Percentiles rank a stretch among this genome's conserved stretches.
Evolutionary conservation across 495 filamentous ascomycete species (phyloP).

Genomic region (Aspergillus sclerotiicarbonarius): DNA sequence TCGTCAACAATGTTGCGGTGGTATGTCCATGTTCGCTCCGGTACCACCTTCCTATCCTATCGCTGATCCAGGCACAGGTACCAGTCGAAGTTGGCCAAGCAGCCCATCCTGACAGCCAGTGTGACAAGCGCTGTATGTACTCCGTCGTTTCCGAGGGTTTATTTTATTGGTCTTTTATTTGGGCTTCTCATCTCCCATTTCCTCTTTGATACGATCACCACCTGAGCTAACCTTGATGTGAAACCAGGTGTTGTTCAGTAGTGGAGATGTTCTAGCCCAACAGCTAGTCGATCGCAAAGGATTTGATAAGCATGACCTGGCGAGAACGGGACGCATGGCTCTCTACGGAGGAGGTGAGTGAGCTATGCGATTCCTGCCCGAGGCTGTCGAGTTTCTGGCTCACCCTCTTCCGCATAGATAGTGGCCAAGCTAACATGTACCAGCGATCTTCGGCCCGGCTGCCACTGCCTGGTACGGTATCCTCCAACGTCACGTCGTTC

Average conservation of each 20-base stretch:
- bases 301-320: conserved; percentile 72
- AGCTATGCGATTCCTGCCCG: not conserved
- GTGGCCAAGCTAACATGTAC: conserved; percentile 11
- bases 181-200: not conserved
- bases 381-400: not conserved
- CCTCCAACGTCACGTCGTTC: conserved; percentile 65
- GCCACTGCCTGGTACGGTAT: conserved; percentile 88
- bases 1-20: conserved; percentile 43
- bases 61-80: conserved; percentile 66
- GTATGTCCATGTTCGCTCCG: conserved; percentile 20
- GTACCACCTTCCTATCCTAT: conserved; percentile 4
- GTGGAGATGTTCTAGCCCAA: conserved; percentile 90
- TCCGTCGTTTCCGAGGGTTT: conserved; percentile 1
- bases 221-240: not conserved
- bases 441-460: conserved; percentile 86
- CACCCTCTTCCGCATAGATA: too few relatives aligned
- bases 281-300: conserved; percentile 86
- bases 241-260: conserved; percentile 75
- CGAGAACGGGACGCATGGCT: conserved; percentile 84
- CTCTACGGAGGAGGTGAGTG: conserved; percentile 81
- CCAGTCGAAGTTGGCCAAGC: conserved; percentile 73
- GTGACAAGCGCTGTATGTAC: conserved; percentile 70
- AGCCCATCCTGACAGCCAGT: conserved; percentile 84
- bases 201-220: not conserved
- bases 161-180: not conserved